phyloP scores from a whole-genome alignment of 2,329 filamentous ascomycete species.

The Penicillium sp. region DNA sequence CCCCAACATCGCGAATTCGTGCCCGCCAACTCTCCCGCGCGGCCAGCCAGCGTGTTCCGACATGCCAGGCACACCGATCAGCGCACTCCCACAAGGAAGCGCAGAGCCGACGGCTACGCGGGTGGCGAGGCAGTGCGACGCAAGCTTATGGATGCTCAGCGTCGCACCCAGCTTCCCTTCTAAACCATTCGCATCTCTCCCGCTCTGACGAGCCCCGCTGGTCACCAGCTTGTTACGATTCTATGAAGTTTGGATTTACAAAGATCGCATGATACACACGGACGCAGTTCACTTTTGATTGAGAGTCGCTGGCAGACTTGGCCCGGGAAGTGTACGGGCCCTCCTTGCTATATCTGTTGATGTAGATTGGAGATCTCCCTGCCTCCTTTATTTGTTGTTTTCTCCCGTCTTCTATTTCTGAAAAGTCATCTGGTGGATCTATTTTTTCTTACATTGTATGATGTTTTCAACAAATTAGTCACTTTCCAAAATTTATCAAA shows the following conservation, averaged over 20 bases:
- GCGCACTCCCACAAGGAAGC: constrained; percentile 40
- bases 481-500: background rate
- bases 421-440: background rate
- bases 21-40: constrained; percentile 42
- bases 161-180: constrained; percentile 37
- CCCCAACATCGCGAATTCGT: constrained; percentile 45
- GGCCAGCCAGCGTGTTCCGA: constrained; percentile 42
- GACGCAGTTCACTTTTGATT: constrained; percentile 17
- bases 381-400: background rate
- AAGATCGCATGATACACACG: constrained; percentile 26
- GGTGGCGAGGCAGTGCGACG: constrained; percentile 43
- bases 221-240: constrained; percentile 12
- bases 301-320: constrained; percentile 24
- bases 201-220: background rate
- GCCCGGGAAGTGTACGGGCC: background rate
- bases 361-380: background rate
- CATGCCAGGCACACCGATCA: constrained; percentile 39
- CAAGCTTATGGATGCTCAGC: constrained; percentile 43
- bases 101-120: constrained; percentile 35
- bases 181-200: constrained; percentile 14
- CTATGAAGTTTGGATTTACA: constrained; percentile 22
- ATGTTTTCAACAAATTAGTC: constrained; percentile 2
- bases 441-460: constrained; percentile 3
- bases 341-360: background rate
- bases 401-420: background rate